These are phyloP conservation scores for Vachellia pachyceras DNA, from an alignment of 306 rosid species.

Conservation along the genomic window DNA sequence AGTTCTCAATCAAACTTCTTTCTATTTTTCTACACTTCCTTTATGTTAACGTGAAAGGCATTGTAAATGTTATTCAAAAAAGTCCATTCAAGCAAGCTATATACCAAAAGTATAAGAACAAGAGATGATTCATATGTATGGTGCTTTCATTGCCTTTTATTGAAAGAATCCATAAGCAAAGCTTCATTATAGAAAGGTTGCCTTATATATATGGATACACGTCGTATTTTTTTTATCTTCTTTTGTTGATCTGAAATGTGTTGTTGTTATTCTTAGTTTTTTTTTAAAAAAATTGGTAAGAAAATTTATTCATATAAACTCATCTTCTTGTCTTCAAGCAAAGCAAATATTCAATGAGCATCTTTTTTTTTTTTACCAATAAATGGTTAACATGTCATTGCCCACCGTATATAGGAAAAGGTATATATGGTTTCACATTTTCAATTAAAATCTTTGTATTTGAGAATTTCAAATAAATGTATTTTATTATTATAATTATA, in stretches of 20 bases:
- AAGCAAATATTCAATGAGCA: background rate
- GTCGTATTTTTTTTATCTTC: background rate
- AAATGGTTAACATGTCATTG: background rate
- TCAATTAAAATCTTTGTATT: background rate
- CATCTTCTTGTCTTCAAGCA: conserved; percentile 46
- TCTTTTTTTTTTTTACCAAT: conserved; percentile 34
- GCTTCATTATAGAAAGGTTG: background rate
- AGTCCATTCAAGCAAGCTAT: background rate
- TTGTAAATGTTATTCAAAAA: background rate
- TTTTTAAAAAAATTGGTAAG: conserved; percentile 11
- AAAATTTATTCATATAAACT: conserved; percentile 29
- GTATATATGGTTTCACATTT: background rate
- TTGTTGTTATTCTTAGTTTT: conserved; percentile 6
- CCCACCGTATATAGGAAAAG: background rate
- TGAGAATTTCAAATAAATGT: too few relatives aligned
- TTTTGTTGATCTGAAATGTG: conserved; percentile 21
- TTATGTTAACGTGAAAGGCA: too few relatives aligned
- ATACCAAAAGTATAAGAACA: background rate
- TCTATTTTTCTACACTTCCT: too few relatives aligned
- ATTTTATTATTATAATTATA: too few relatives aligned
- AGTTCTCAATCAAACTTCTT: background rate
- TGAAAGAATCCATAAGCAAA: conserved; percentile 30
- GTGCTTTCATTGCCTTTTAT: conserved; percentile 18
- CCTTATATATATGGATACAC: background rate
- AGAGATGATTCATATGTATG: background rate